A percentile compares a stretch with the other conserved stretches of the same genome.
Conservation (phyloP, 306 rosid species). For the Cicer cuneatum region DNA sequence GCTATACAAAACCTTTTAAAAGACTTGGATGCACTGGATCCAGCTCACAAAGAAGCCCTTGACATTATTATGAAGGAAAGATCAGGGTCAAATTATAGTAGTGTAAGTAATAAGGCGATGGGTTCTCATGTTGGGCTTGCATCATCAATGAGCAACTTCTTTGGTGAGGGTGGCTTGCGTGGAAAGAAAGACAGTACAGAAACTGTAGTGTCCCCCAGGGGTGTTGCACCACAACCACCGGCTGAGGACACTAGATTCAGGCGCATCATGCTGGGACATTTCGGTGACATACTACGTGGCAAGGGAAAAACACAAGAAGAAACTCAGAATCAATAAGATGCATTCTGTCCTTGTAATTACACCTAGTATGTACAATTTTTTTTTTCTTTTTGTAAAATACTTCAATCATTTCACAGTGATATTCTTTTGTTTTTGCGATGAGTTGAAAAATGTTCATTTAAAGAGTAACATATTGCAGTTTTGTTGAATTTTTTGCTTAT, state of each 20-base stretch:
- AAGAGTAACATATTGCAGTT: not conserved
- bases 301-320: slow-evolving; percentile 73
- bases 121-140: slow-evolving; percentile 74
- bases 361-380: not conserved
- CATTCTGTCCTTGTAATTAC: slow-evolving; percentile 10
- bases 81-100: slow-evolving; percentile 71
- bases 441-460: not conserved
- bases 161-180: slow-evolving; percentile 79
- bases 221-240: slow-evolving; percentile 14
- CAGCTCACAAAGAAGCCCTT: slow-evolving; percentile 96
- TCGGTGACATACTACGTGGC: slow-evolving; percentile 80
- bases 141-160: slow-evolving; percentile 76
- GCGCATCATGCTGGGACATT: slow-evolving; percentile 91
- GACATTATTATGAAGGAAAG: slow-evolving; percentile 90
- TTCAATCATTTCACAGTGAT: not conserved
- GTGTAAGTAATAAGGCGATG: slow-evolving; percentile 66
- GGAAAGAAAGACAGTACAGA: slow-evolving; percentile 72
- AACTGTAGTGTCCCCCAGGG: slow-evolving; percentile 53
- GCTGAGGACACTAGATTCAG: slow-evolving; percentile 84
- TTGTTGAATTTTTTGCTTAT: not conserved
- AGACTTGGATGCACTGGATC: slow-evolving; percentile 84
- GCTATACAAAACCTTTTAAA: slow-evolving; percentile 71
- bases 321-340: slow-evolving; percentile 50
- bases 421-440: not conserved
- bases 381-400: not conserved